Evolutionary conservation across 2,329 filamentous ascomycete genomes (phyloP).

Genomic region (Colletotrichum acutatum): DNA sequence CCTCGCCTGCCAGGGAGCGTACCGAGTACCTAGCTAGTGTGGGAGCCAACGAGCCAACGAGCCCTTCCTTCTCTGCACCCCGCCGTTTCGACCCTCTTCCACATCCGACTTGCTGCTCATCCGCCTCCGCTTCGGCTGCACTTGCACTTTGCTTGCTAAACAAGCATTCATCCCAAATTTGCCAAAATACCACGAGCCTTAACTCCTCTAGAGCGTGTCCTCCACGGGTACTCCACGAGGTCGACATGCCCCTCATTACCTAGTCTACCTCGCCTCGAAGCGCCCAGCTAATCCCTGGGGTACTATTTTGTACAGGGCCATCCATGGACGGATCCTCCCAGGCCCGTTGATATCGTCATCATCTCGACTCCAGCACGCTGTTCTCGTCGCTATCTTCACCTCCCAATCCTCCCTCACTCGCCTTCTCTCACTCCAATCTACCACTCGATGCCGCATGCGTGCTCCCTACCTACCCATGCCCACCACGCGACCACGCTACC

Average conservation of each 20-base stretch:
- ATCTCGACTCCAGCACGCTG: background rate
- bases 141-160: background rate
- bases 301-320: background rate
- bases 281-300: background rate
- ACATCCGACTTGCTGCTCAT: background rate
- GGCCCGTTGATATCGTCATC: background rate
- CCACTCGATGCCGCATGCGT: background rate
- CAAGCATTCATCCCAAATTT: background rate
- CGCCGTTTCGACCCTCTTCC: background rate
- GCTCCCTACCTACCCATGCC: background rate
- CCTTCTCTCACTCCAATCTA: background rate
- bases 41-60: background rate
- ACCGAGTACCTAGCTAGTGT: no score
- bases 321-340: background rate
- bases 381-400: background rate
- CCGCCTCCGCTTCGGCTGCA: background rate
- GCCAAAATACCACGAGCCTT: background rate
- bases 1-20: background rate
- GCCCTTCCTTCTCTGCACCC: background rate
- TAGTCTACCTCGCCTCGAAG: background rate
- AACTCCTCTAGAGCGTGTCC: background rate
- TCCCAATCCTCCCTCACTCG: background rate
- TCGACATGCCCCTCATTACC: background rate
- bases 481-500: background rate
- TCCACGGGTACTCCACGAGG: background rate